These are phyloP conservation scores for Penicillium riverlandense DNA, from an alignment of 495 filamentous ascomycete species.

Conservation along the genomic window DNA sequence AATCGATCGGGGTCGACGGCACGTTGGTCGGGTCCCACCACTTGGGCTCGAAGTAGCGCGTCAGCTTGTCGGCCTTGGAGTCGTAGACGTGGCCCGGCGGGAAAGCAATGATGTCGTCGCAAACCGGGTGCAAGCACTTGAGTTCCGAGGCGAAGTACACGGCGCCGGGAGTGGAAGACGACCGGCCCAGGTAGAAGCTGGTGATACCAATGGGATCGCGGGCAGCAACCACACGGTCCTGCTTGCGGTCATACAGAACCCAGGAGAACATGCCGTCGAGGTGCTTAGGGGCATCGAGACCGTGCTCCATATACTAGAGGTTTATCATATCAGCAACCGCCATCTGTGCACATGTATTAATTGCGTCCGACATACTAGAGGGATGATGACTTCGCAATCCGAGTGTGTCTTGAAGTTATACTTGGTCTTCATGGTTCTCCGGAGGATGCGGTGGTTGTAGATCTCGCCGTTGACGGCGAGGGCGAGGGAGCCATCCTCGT, in stretches of 20 bases:
- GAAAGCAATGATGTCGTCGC: conserved; percentile 90
- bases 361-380: conserved; percentile 58
- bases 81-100: conserved; percentile 95
- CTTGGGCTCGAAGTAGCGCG: conserved; percentile 79
- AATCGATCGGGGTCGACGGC: conserved; percentile 72
- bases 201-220: conserved; percentile 97
- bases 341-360: neutral
- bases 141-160: conserved; percentile 96
- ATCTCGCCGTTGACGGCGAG: conserved; percentile 99
- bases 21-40: conserved; percentile 86
- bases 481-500: conserved; percentile 77
- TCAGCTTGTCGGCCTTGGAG: conserved; percentile 73
- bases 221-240: conserved; percentile 85
- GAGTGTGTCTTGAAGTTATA: conserved; percentile 97
- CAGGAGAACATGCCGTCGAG: conserved; percentile 99
- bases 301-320: conserved; percentile 81
- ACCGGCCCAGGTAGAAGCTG: conserved; percentile 92
- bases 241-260: conserved; percentile 89
- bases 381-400: conserved; percentile 97
- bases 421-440: conserved; percentile 70
- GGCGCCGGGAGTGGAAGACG: conserved; percentile 69
- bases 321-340: conserved; percentile 2
- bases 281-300: conserved; percentile 84
- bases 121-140: conserved; percentile 87
- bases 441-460: conserved; percentile 94